Percentiles rank a stretch among this genome's conserved stretches.
Conservation (phyloP, 106 monocot species). For the Triglochin maritima region DNA sequence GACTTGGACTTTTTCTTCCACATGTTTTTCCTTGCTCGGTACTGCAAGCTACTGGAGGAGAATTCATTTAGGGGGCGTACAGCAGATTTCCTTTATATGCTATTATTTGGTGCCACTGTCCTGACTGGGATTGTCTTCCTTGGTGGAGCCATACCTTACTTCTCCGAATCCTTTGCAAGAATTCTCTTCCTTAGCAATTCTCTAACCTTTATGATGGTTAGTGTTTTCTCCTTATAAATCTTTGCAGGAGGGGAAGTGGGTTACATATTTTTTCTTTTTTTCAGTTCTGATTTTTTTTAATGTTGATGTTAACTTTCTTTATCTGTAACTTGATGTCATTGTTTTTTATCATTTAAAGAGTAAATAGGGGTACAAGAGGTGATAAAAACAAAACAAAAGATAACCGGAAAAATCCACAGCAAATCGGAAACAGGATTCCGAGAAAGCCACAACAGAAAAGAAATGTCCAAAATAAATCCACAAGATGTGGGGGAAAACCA, state of each 20-base stretch:
- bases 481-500: too few species aligned
- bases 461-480: too few species aligned
- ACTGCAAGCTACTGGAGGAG: constrained; percentile 97
- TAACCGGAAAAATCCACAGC: too few species aligned
- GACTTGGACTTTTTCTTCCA: constrained; percentile 97
- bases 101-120: constrained; percentile 85
- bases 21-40: constrained; percentile 97
- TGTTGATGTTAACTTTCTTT: not conserved
- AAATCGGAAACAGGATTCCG: too few species aligned
- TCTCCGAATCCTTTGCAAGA: constrained; percentile 76
- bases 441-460: too few species aligned
- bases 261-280: not conserved
- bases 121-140: constrained; percentile 77
- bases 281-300: not conserved
- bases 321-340: not conserved
- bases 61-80: constrained; percentile 96
- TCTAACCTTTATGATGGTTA: constrained; percentile 97
- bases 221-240: constrained; percentile 4
- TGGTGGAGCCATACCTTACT: constrained; percentile 90
- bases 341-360: not conserved
- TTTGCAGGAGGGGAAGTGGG: not conserved
- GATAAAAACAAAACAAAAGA: too few species aligned
- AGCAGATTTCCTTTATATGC: constrained; percentile 98
- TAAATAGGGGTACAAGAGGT: too few species aligned
- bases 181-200: constrained; percentile 96